Percentiles rank a stretch among this genome's conserved stretches.
These are phyloP conservation scores for Kwoniella sp. DNA, from an alignment of 768 basidiomycete species.

Conservation along the genomic window DNA sequence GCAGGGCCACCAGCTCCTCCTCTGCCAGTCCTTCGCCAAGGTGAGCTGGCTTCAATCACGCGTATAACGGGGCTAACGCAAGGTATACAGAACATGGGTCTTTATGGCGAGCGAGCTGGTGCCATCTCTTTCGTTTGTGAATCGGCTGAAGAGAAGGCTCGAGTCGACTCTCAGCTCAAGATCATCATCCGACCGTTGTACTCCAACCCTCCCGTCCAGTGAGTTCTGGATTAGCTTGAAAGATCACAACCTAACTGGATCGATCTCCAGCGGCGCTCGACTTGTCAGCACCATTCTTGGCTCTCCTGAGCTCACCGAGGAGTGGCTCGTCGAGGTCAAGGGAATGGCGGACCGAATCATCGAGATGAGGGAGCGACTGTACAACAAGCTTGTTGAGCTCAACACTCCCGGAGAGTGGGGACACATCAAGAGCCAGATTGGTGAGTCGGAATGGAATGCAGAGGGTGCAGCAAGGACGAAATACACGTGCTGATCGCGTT, in stretches of 20 bases:
- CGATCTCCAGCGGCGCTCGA: slow-evolving; percentile 50
- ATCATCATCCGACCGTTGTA: slow-evolving; percentile 94
- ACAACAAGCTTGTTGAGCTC: slow-evolving; percentile 57
- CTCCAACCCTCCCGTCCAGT: slow-evolving; percentile 85
- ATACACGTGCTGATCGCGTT: not conserved
- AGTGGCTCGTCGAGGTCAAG: slow-evolving; percentile 62
- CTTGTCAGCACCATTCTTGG: slow-evolving; percentile 49
- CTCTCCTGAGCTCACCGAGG: slow-evolving; percentile 36
- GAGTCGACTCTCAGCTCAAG: slow-evolving; percentile 88
- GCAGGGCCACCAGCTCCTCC: slow-evolving; percentile 83
- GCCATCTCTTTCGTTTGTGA: slow-evolving; percentile 75
- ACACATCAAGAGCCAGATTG: slow-evolving; percentile 91
- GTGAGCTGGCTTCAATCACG: slow-evolving; percentile 21
- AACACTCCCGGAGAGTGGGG: slow-evolving; percentile 90
- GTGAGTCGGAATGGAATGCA: slow-evolving; percentile 24
- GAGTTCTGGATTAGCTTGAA: too few relatives aligned
- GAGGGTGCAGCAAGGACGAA: not conserved
- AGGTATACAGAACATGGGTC: slow-evolving; percentile 71
- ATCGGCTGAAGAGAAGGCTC: slow-evolving; percentile 64
- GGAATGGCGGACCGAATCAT: slow-evolving; percentile 93
- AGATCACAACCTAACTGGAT: too few relatives aligned
- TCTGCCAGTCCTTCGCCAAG: slow-evolving; percentile 97
- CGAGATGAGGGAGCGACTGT: slow-evolving; percentile 76
- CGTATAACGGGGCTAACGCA: not conserved
- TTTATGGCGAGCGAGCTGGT: slow-evolving; percentile 96